Evolutionary conservation across 169 alveolate species (phyloP), one percentile per base, ranked within the genome.

Genomic region (Eimeria sp.): DNA sequence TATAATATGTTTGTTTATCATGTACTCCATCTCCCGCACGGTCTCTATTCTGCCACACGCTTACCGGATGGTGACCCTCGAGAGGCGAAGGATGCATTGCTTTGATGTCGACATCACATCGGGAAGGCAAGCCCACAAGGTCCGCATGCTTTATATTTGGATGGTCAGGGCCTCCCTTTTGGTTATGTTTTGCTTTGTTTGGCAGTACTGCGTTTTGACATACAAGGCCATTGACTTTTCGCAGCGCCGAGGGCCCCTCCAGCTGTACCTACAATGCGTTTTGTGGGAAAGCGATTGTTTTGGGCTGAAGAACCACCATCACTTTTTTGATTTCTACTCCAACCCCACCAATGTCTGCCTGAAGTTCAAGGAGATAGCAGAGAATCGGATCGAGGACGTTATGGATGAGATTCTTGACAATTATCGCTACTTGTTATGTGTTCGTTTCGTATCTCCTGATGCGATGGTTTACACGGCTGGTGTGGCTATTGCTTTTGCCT

Each of bases 1-100:
- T 51, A 47, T 93, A n/a, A 18, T 80, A 18, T 93, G 92, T 57
- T 76, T 93, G 78, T 93, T 80, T 40, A 78, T 83, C 43, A 83
- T 93, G 84, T 88, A 93, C 67, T 75, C 90, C 61, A 93, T 93
- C 47, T 93, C 96, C 34, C 93, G 92, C 51, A 76, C 86, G 5
- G 96, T 88, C 7, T 94, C 96, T n/a, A 49, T 94, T n/a, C 89
- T 94, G 54, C 96, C 96, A 34, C 96, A 84, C 20, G 95, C 95
- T 30, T 94, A n/a, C 61, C 94, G 83, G 54, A 94, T 94, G 96
- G 84, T 94, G 40, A 83, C 95, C 22, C 80, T 94, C 54, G 94
- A 84, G 57, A 67, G 57, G 83, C 76, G 96, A 22, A 75, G 96
- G 58, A 83, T 94, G 95, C 91, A 72, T 90, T 94, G 96, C 73